Evolutionary conservation across 2,329 filamentous ascomycete species (phyloP).

Genomic region (Conoideocrella luteorostrata): DNA sequence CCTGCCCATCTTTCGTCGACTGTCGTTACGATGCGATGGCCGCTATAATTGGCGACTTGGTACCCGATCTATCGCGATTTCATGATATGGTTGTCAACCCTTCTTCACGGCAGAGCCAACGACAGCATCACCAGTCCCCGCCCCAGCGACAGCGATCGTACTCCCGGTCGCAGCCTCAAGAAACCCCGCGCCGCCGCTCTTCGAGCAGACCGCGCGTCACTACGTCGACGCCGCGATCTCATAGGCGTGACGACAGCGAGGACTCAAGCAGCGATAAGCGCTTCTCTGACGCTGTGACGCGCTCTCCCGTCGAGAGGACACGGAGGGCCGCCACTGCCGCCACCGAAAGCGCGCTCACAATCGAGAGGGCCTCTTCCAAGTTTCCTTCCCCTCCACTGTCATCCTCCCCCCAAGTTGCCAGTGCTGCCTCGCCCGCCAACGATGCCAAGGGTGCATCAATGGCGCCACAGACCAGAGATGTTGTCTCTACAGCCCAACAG

Average conservation of each 20-base stretch:
- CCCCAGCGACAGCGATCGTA: constrained; percentile 15
- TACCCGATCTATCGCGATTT: constrained; percentile 65
- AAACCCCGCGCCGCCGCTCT: constrained; percentile 20
- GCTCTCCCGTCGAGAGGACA: background rate
- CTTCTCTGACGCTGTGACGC: background rate
- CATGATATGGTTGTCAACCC: constrained; percentile 60
- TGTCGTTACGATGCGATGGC: constrained; percentile 47
- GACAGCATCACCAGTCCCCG: constrained; percentile 38
- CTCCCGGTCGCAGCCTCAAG: constrained; percentile 12
- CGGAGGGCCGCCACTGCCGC: constrained; percentile 2
- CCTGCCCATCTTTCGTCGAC: constrained; percentile 1
- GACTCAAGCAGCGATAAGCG: background rate
- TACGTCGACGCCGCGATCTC: constrained; percentile 19
- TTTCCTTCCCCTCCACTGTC: constrained; percentile 50
- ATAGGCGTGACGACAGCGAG: constrained; percentile 14
- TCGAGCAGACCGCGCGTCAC: constrained; percentile 20
- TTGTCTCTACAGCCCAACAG: constrained; percentile 16
- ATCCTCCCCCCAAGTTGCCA: constrained; percentile 39
- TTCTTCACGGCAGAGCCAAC: constrained; percentile 39
- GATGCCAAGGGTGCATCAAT: constrained; percentile 41
- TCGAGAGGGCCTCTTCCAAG: constrained; percentile 37
- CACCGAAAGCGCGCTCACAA: constrained; percentile 21
- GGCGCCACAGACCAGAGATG: constrained; percentile 34
- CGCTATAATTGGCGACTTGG: constrained; percentile 63
- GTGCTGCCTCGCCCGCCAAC: constrained; percentile 30